These are phyloP conservation scores for Fusarium stilboides DNA, from an alignment of 2,329 filamentous ascomycete genomes.

Conservation along the genomic window DNA sequence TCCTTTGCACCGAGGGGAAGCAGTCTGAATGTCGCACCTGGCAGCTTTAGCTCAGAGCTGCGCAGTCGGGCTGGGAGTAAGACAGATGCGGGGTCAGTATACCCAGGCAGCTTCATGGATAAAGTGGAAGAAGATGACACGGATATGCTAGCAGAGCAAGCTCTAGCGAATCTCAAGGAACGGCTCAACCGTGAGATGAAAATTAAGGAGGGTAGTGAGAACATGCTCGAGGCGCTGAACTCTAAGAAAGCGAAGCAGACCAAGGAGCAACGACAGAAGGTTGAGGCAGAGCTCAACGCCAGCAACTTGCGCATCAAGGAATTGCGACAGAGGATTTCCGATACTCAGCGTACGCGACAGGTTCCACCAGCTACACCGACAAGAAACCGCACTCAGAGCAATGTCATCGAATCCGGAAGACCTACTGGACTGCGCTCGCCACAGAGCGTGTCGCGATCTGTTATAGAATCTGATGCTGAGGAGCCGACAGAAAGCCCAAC, in stretches of 20 bases:
- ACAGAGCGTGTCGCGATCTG: constrained; percentile 68
- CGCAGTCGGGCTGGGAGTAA: constrained; percentile 69
- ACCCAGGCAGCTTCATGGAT: constrained; percentile 63
- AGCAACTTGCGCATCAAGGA: constrained; percentile 82
- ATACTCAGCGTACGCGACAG: constrained; percentile 67
- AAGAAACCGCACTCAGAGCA: constrained; percentile 65
- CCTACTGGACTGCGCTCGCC: constrained; percentile 70
- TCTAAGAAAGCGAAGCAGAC: constrained; percentile 96
- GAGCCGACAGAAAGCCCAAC: constrained; percentile 88
- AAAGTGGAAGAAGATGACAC: constrained; percentile 75
- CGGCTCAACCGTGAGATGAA: constrained; percentile 95
- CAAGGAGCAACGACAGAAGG: constrained; percentile 83
- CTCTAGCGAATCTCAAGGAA: constrained; percentile 82
- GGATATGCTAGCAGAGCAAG: constrained; percentile 75
- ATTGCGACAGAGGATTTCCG: constrained; percentile 72
- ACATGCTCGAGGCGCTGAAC: constrained; percentile 95
- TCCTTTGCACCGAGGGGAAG: constrained; percentile 77
- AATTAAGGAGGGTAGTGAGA: constrained; percentile 98
- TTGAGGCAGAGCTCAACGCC: constrained; percentile 90
- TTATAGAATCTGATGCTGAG: constrained; percentile 74
- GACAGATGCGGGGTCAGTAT: constrained; percentile 55
- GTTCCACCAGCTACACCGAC: constrained; percentile 67
- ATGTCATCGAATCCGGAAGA: constrained; percentile 60
- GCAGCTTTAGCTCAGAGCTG: constrained; percentile 92
- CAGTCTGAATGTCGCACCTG: constrained; percentile 80